Conservation (phyloP, 306 rosid genomes). For the Lagenaria siceraria region DNA sequence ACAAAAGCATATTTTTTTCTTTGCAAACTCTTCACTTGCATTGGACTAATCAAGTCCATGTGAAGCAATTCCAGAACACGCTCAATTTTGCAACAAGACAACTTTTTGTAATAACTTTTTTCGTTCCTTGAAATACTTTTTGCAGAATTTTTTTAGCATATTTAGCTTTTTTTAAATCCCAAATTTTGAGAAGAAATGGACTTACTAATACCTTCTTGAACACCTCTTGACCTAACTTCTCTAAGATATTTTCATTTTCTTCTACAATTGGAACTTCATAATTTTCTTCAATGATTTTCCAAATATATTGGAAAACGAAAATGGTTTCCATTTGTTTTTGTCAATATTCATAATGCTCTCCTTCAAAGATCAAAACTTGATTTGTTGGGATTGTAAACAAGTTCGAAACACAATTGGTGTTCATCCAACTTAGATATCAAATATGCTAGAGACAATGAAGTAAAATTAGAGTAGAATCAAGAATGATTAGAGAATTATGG, state of each 20-base stretch:
- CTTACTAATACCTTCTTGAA: neutral
- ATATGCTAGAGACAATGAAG: neutral
- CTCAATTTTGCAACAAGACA: no score
- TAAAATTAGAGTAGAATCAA: no score
- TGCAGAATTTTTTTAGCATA: neutral
- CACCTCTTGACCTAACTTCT: neutral
- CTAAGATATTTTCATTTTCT: neutral
- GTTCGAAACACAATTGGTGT: neutral
- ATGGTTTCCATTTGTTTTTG: neutral
- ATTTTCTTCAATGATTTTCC: neutral
- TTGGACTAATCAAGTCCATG: no score
- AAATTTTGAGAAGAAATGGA: no score
- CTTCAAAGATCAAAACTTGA: neutral
- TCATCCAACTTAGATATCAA: neutral
- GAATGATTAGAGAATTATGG: no score
- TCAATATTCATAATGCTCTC: neutral
- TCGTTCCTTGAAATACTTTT: neutral
- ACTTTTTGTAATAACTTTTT: neutral
- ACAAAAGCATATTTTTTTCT: no score
- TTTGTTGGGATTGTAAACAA: neutral
- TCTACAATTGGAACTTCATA: neutral
- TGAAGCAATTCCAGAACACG: no score
- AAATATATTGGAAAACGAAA: neutral
- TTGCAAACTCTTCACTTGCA: no score
- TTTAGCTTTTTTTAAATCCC: neutral